Percentiles rank a stretch among this genome's conserved stretches.
Evolutionary conservation across 257 asterid genomes (phyloP).

Genomic region (Catharanthus roseus): DNA sequence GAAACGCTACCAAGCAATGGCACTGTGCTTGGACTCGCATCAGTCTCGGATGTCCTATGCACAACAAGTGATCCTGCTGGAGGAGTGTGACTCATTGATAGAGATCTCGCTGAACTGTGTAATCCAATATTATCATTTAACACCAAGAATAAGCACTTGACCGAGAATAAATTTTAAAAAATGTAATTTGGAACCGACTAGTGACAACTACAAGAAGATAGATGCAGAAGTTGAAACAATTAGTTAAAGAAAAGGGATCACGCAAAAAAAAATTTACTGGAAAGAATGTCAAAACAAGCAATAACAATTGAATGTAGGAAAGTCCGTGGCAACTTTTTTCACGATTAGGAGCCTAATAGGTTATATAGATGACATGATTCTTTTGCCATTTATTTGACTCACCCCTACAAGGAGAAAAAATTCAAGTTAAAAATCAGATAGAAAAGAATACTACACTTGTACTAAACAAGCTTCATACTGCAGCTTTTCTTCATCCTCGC

Average conservation of each 20-base stretch:
- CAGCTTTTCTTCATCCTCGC: background rate
- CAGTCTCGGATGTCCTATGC: conserved; percentile 32
- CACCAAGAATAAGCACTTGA: background rate
- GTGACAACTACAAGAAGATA: background rate
- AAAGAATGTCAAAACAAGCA: background rate
- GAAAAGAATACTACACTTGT: background rate
- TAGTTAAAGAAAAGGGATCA: no score
- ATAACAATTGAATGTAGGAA: background rate
- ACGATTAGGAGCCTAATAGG: background rate
- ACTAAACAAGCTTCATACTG: background rate
- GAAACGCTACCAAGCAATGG: conserved; percentile 48
- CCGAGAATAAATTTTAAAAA: no score
- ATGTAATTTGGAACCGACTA: background rate
- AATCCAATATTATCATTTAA: background rate
- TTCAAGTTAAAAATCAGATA: background rate
- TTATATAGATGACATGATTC: background rate
- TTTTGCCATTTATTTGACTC: background rate
- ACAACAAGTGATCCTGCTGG: conserved; percentile 32
- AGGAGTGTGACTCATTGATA: conserved; percentile 51
- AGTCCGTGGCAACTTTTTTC: background rate
- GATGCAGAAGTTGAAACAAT: background rate
- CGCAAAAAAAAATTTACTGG: background rate
- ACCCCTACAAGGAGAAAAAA: background rate
- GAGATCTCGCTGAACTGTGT: conserved; percentile 84
- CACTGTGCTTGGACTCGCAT: conserved; percentile 22